phyloP scores from a whole-genome alignment of 2,329 filamentous ascomycete genomes.

The Curvularia verruculosa region DNA sequence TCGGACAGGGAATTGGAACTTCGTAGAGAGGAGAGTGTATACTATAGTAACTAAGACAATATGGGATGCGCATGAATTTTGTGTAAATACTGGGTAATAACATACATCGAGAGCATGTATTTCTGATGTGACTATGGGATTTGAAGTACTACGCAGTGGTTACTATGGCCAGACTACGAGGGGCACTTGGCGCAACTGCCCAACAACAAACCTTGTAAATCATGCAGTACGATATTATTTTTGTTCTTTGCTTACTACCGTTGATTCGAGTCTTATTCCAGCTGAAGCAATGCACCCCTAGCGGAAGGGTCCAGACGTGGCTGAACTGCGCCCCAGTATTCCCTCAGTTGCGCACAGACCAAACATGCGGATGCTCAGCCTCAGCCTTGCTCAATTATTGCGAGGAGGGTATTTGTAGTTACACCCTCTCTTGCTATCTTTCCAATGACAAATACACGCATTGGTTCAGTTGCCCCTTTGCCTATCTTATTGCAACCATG shows the following conservation, averaged over 20 bases:
- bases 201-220: too few species aligned
- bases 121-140: not conserved
- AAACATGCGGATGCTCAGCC: not conserved
- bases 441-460: not conserved
- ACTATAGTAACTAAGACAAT: not conserved
- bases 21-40: not conserved
- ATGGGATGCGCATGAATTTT: not conserved
- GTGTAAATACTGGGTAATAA: not conserved
- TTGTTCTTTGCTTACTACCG: too few species aligned
- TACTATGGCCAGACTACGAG: too few species aligned
- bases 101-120: not conserved
- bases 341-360: too few species aligned
- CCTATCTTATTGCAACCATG: not conserved
- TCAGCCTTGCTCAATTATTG: not conserved
- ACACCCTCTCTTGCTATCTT: not conserved
- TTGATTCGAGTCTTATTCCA: too few species aligned
- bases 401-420: not conserved
- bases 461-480: not conserved
- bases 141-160: too few species aligned
- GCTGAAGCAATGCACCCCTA: too few species aligned
- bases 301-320: too few species aligned
- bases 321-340: too few species aligned
- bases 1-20: conserved; percentile 44
- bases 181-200: too few species aligned
- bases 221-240: too few species aligned